phyloP scores from a whole-genome alignment of 345 rosid species.

The Pugionium cornutum region DNA sequence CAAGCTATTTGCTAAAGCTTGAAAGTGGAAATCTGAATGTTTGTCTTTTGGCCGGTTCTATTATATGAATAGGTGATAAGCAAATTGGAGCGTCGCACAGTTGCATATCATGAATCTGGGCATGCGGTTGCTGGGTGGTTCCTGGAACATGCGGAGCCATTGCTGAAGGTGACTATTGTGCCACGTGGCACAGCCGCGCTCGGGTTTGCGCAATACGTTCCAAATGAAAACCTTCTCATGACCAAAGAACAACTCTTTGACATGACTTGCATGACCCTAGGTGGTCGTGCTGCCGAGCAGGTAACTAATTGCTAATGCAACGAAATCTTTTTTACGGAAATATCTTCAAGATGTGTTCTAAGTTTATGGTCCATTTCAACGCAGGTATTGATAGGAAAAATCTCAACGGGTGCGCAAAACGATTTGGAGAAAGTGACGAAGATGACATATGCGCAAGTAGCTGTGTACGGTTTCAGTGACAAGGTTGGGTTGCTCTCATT shows the following conservation, averaged over 20 bases:
- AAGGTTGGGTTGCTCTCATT: slow-evolving; percentile 95
- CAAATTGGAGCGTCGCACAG: slow-evolving; percentile 84
- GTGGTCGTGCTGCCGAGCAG: slow-evolving; percentile 99
- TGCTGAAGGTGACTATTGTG: slow-evolving; percentile 91
- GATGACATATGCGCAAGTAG: slow-evolving; percentile 96
- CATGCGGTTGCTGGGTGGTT: slow-evolving; percentile 97
- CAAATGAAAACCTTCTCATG: slow-evolving; percentile 91
- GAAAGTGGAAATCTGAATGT: slow-evolving; percentile 11
- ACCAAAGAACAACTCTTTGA: slow-evolving; percentile 97
- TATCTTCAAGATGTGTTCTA: not conserved
- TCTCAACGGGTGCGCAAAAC: slow-evolving; percentile 94
- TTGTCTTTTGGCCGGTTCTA: not conserved
- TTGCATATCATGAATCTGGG: slow-evolving; percentile 96
- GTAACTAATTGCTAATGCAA: slow-evolving; percentile 35
- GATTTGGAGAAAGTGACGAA: slow-evolving; percentile 95
- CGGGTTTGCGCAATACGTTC: slow-evolving; percentile 96
- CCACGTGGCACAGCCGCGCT: slow-evolving; percentile 98
- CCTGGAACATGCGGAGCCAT: slow-evolving; percentile 95
- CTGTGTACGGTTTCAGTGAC: slow-evolving; percentile 92
- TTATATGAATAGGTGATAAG: slow-evolving; percentile 67
- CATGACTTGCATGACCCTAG: slow-evolving; percentile 96
- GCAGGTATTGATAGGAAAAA: slow-evolving; percentile 84
- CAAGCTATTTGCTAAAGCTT: not conserved
- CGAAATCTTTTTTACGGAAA: too few relatives aligned
- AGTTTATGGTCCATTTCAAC: not conserved